Evolutionary conservation across 768 basidiomycete species (phyloP), one percentile per base, ranked within the genome.

Genomic region (Polyporus arcularius): DNA sequence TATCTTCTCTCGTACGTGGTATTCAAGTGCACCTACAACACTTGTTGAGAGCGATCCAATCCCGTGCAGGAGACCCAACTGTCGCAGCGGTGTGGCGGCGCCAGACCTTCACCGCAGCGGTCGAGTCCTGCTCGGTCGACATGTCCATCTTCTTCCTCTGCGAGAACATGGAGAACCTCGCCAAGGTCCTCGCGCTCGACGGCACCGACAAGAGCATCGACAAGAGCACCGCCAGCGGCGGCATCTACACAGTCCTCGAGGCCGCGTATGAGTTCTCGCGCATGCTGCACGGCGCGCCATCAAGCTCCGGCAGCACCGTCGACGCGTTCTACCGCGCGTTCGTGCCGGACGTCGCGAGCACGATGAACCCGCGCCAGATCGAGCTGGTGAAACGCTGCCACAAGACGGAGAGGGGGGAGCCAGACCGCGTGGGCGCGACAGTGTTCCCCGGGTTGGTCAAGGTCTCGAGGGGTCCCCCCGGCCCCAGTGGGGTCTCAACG

Each of bases 31-130:
- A 10, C 6, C 38, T 8, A 28, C 18, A 15, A 2, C 38, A 12
- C 15, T 16, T 3, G 10, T 10, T 11, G 30, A 45, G 21, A 5
- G 40, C 42, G n/a, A 52, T 46, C 18, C 28, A 30, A 15, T 26
- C 10, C 18, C 53, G 15, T 54, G 45, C 67, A 94, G 91, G 90
- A 53, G 90, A 94, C 68, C 87, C 93, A 12, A 87, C 90, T 4
- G 91, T 95, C n/a, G 93, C 93, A 0, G 83, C 85, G 42, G 92
- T 95, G 18, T 95, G 93, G 93, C 85, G 93, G 26, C 84, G 92
- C 11, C 92, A 95, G 71, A 94, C 92, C 3, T 94, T 93, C 75
- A 88, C 89, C 11, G 92, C 92, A 0, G 91, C 92, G 4, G 89
- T 95, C 54, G 90, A 93, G 38, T 72, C 81, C 0, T 88, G 87